Evolutionary conservation across 768 basidiomycete species (phyloP), one percentile per base, ranked within the genome.

Genomic region (Boletus eberwhitei): DNA sequence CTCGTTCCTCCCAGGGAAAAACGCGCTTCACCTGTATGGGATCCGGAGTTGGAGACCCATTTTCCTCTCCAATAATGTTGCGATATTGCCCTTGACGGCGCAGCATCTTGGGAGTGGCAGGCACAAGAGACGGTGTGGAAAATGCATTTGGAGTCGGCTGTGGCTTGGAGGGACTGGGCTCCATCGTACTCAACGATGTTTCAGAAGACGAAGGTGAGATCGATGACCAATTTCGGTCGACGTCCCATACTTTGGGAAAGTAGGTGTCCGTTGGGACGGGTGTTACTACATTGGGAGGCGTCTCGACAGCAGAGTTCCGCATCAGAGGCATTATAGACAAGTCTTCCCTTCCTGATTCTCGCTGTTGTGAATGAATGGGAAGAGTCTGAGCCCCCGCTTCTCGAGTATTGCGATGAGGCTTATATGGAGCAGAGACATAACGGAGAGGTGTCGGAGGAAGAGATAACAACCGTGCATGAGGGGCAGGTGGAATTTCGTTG

Each of bases 1-100:
- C 86, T 61, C 81, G 80, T 54, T 85, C 81, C 67, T 99, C 96
- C 96, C 96, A 99, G n/a, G 96, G 94, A 71, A 99, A 98, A 34
- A 97, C 77, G 34, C 79, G 75, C 56, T 86, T 86, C 21, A 95
- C 81, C 64, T 89, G 89, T 24, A 72, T 73, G 26, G 75, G 79
- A 66, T 94, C 90, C 4, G 93, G 91, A 59, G 76, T 79, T 7
- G 80, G 79, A 12, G 76, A 74, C 31, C 67, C 59, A n/a, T 69
- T 61, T 37, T 72, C 73, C 22, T 79, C 79, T 2, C 72, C 70
- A n/a, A 69, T 67, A 19, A 88, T 83, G 63, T 80, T 80, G 16
- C 79, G 77, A 72, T 95, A 90, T 64, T 90, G 82, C 8, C 90
- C 88, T 68, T 90, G 81, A 39, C 75, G 78, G n/a, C 87, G 75